phyloP scores from a whole-genome alignment of 2,329 filamentous ascomycete species.

The Rosellinia necatrix region DNA sequence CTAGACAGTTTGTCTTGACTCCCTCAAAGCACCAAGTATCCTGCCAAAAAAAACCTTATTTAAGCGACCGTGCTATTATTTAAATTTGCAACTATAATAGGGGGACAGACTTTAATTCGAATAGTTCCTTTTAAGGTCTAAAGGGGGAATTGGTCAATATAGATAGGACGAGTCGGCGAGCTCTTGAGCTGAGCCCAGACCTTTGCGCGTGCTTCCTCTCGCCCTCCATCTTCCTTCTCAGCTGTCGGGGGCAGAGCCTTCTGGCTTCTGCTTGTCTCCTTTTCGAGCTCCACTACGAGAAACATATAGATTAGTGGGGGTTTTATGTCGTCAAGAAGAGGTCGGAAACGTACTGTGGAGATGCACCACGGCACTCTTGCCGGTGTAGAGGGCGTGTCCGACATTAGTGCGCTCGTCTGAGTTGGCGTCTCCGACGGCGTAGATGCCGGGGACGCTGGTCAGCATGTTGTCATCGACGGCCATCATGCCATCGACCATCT shows the following conservation, averaged over 20 bases:
- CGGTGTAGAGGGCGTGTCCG: conserved; percentile 63
- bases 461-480: conserved; percentile 46
- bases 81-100: too few relatives aligned
- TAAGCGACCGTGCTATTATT: too few relatives aligned
- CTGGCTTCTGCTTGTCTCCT: not conserved
- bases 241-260: not conserved
- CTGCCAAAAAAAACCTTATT: too few relatives aligned
- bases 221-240: not conserved
- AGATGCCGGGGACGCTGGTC: conserved; percentile 59
- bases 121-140: too few relatives aligned
- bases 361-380: conserved; percentile 61
- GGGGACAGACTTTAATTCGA: too few relatives aligned
- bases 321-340: not conserved
- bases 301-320: not conserved
- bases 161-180: not conserved
- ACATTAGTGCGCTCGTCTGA: conserved; percentile 62
- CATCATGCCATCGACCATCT: conserved; percentile 50
- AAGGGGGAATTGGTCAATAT: not conserved
- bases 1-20: too few relatives aligned
- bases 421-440: conserved; percentile 63
- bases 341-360: conserved; percentile 53
- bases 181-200: not conserved
- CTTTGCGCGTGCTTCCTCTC: not conserved
- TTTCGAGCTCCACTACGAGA: conserved; percentile 8
- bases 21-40: too few relatives aligned